These are phyloP conservation scores for Mollisiaceae sp. DNA, from an alignment of 2,329 filamentous ascomycete genomes.

Conservation along the genomic window DNA sequence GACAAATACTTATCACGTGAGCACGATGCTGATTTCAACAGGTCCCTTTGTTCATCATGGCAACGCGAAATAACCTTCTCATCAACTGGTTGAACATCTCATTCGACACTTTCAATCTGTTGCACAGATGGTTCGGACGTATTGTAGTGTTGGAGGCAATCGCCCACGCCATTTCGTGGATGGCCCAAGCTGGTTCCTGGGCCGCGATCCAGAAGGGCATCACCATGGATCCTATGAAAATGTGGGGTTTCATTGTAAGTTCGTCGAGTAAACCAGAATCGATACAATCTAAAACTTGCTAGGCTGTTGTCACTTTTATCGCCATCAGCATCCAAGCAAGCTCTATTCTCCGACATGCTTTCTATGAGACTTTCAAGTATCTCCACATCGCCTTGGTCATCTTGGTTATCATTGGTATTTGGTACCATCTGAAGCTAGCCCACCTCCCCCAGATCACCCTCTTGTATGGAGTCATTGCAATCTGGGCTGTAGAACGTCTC, in stretches of 20 bases:
- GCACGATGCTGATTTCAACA: constrained; percentile 30
- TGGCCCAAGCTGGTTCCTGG: constrained; percentile 57
- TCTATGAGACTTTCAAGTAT: constrained; percentile 79
- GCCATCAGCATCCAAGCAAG: constrained; percentile 71
- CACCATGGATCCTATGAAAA: constrained; percentile 45
- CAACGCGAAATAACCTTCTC: constrained; percentile 78
- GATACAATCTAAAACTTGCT: constrained; percentile 46
- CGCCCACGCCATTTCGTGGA: constrained; percentile 67
- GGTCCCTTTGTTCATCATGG: constrained; percentile 74
- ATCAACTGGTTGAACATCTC: constrained; percentile 74
- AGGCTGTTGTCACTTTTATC: constrained; percentile 59
- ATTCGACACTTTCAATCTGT: constrained; percentile 82
- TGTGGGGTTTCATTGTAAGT: constrained; percentile 67
- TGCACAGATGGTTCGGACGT: constrained; percentile 81
- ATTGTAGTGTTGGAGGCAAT: constrained; percentile 74
- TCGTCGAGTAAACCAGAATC: constrained; percentile 22
- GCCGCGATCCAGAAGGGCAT: constrained; percentile 48
- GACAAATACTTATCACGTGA: constrained; percentile 20
- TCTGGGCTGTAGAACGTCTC: constrained; percentile 71
- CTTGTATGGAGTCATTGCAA: constrained; percentile 63
- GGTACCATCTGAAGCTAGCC: constrained; percentile 67
- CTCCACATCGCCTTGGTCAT: constrained; percentile 70
- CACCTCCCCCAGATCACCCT: constrained; percentile 61
- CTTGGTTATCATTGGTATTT: constrained; percentile 65
- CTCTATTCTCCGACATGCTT: constrained; percentile 75